Percentiles rank a stretch among this genome's conserved stretches.
phyloP scores from a whole-genome alignment of 495 filamentous ascomycete species.

The Annulohypoxylon bovei region DNA sequence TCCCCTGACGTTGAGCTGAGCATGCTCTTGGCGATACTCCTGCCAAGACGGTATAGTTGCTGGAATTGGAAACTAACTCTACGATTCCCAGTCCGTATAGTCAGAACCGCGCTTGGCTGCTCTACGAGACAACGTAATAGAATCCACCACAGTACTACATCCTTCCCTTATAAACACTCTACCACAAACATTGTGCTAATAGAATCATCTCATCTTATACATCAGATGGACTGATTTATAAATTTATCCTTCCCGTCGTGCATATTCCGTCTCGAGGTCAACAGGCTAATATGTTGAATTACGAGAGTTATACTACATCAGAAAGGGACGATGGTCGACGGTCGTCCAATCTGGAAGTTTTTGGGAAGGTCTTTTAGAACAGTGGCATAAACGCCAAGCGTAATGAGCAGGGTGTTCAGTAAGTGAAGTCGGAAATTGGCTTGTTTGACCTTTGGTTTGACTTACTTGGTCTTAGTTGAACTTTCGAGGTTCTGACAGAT shows the following conservation, averaged over 20 bases:
- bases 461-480: background rate
- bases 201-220: background rate
- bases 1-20: slow-evolving; percentile 2
- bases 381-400: slow-evolving; percentile 6
- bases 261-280: background rate
- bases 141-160: background rate
- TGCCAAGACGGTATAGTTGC: slow-evolving; percentile 29
- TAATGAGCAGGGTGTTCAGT: background rate
- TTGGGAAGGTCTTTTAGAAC: slow-evolving; percentile 2
- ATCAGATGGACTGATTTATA: background rate
- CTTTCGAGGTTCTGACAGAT: background rate
- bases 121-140: background rate
- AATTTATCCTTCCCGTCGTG: background rate
- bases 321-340: background rate
- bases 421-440: background rate
- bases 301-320: background rate
- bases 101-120: background rate
- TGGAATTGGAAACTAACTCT: slow-evolving; percentile 9
- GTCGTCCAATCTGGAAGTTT: background rate
- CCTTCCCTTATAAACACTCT: background rate
- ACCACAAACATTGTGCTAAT: background rate
- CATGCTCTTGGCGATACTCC: slow-evolving; percentile 8
- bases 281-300: background rate
- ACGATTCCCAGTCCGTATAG: slow-evolving; percentile 5
- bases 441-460: background rate